Base-by-base conservation (phyloP, 208 protist genomes). In the Leishmania braziliensis region DNA sequence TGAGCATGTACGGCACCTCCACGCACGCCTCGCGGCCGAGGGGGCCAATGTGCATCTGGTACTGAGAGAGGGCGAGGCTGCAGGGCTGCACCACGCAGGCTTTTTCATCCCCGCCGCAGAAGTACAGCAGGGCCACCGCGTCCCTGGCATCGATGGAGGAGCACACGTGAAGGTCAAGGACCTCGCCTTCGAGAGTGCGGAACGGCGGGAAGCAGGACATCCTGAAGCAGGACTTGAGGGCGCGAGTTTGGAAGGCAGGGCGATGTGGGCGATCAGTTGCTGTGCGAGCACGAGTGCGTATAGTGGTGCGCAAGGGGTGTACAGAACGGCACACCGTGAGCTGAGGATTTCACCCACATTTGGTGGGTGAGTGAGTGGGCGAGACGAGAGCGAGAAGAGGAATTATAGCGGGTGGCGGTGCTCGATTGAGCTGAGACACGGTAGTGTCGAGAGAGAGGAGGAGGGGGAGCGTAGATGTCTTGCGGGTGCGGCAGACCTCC, bases 1-100 rank as follows among this genome's bases (percentile, higher is more conserved):
- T 93, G 46, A 83, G 81, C 56, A 93, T 65, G 53, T 93, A 80
- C 14, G 93, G 91, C 71, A 94, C 86, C 43, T 80, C 65, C 51
- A 92, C 71, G 39, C 73, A 74, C 58, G 81, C 75, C 43, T 77
- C 71, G 23, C 75, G 50, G 29, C 84, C 84, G 5, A 84, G 51
- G 2, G 86, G 82, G 43, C 75, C 80, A 14, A 84, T 78, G 72
- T 80, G 76, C 2, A 86, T 69, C 60, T 79, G 88, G 70, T 84
- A 89, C 77, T 82, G 75, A 6, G 80, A 87, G 58, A 89, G 82
- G 4, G 76, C 73, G 1, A 84, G 78, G n/a, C 87, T 83, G 77
- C 80, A 89, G 33, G 82, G 78, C 72, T 72, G 77, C 73, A 85
- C 78, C n/a, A 85, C 82, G 58, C 86, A 89, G 9, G 62, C 81